A percentile compares a stretch with the other conserved stretches of the same genome.
These are phyloP conservation scores for Dujonia santamariae DNA, from an alignment of 1,139 yeast species.

Conservation along the genomic window DNA sequence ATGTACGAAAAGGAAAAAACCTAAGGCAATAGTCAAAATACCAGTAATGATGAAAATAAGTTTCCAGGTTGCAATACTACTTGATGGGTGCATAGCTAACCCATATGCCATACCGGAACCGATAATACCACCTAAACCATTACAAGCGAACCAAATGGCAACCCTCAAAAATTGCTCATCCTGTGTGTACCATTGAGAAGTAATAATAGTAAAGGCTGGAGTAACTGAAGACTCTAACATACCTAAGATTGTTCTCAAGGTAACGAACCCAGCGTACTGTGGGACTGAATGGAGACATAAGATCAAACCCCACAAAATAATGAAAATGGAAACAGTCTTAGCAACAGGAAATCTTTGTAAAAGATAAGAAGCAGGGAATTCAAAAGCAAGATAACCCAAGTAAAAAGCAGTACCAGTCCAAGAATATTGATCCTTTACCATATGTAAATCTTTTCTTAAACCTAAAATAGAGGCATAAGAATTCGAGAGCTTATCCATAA, in stretches of 20 bases:
- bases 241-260: slow-evolving; percentile 46
- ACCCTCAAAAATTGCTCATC: slow-evolving; percentile 49
- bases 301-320: slow-evolving; percentile 48
- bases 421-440: slow-evolving; percentile 46
- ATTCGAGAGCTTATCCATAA: slow-evolving; percentile 57
- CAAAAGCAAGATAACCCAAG: slow-evolving; percentile 43
- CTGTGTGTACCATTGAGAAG: slow-evolving; percentile 53
- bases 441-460: slow-evolving; percentile 36
- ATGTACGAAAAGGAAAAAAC: slow-evolving; percentile 38
- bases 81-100: slow-evolving; percentile 25
- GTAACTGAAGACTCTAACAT: slow-evolving; percentile 46
- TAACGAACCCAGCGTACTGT: slow-evolving; percentile 33
- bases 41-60: slow-evolving; percentile 47
- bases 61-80: slow-evolving; percentile 44
- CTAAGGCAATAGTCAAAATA: slow-evolving; percentile 42
- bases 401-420: slow-evolving; percentile 54
- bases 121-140: slow-evolving; percentile 50
- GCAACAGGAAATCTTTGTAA: slow-evolving; percentile 43
- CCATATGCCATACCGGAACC: slow-evolving; percentile 58
- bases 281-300: slow-evolving; percentile 41
- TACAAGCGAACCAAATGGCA: slow-evolving; percentile 47
- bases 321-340: slow-evolving; percentile 29
- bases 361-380: slow-evolving; percentile 36
- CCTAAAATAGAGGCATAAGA: slow-evolving; percentile 59
- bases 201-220: slow-evolving; percentile 52